Conservation (phyloP, 2,329 filamentous ascomycete species). For the Fusarium sp. region DNA sequence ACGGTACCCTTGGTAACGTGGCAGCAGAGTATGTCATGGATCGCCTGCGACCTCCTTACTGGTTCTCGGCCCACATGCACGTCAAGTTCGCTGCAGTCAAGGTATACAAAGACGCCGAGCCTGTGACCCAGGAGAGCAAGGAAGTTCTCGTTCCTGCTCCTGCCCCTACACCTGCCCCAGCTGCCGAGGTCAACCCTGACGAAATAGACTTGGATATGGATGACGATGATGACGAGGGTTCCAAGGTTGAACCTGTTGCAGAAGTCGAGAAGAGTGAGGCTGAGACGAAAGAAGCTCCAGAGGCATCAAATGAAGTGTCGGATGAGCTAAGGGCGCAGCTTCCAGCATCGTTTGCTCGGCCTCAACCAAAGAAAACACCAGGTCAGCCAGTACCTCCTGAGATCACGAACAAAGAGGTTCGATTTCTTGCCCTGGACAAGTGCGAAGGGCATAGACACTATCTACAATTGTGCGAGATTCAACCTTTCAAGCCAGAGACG, state of each 20-base stretch:
- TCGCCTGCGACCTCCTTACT: conserved; percentile 81
- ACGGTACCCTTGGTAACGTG: conserved; percentile 79
- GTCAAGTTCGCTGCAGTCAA: conserved; percentile 82
- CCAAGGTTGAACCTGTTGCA: background rate
- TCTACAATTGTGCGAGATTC: conserved; percentile 78
- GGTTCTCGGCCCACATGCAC: conserved; percentile 96
- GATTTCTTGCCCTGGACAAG: conserved; percentile 93
- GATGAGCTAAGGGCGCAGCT: conserved; percentile 77
- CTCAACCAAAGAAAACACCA: conserved; percentile 53
- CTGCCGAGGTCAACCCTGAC: conserved; percentile 64
- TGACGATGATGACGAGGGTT: conserved; percentile 56
- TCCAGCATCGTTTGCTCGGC: conserved; percentile 76
- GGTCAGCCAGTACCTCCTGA: conserved; percentile 73
- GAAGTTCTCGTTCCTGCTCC: background rate
- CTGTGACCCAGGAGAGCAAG: conserved; percentile 18
- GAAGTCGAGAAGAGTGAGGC: background rate
- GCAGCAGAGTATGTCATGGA: conserved; percentile 86
- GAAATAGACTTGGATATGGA: conserved; percentile 78
- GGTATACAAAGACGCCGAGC: conserved; percentile 59
- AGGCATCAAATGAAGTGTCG: conserved; percentile 56
- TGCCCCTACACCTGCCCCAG: background rate
- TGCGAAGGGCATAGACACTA: conserved; percentile 83
- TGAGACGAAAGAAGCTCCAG: conserved; percentile 11
- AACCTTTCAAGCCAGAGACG: conserved; percentile 55
- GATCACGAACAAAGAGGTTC: conserved; percentile 82